Conservation (phyloP, 352 stramenopile species). For the Phytophthora sp. region DNA sequence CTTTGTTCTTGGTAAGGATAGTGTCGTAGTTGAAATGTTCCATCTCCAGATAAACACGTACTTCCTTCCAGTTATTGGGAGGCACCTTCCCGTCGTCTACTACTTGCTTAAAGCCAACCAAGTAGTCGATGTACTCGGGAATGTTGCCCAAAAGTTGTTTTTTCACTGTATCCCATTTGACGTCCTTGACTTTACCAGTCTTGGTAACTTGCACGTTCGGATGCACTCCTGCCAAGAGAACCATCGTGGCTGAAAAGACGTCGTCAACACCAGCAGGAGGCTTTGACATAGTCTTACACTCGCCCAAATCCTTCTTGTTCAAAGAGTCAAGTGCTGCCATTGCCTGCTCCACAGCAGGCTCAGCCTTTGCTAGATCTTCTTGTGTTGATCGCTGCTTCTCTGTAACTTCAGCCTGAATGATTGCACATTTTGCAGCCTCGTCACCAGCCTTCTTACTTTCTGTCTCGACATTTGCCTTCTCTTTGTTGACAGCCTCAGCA, state of each 20-base stretch:
- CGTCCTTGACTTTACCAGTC: conserved; percentile 96
- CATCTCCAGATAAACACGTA: conserved; percentile 92
- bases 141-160: conserved; percentile 96
- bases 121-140: conserved; percentile 95
- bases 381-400: conserved; percentile 91
- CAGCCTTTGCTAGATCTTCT: conserved; percentile 94
- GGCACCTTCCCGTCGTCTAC: conserved; percentile 95
- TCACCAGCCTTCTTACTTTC: conserved; percentile 94
- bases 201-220: conserved; percentile 94
- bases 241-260: conserved; percentile 94
- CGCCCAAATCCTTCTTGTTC: conserved; percentile 96
- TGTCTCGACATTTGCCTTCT: conserved; percentile 95
- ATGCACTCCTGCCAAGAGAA: conserved; percentile 94
- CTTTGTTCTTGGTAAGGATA: conserved; percentile 95
- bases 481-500: conserved; percentile 94
- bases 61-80: conserved; percentile 94
- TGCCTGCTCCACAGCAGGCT: conserved; percentile 94
- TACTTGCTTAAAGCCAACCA: conserved; percentile 93
- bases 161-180: conserved; percentile 95
- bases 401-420: conserved; percentile 94
- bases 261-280: conserved; percentile 94
- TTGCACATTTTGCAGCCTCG: conserved; percentile 92
- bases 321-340: conserved; percentile 96
- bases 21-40: conserved; percentile 96
- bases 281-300: conserved; percentile 97